Conservation (phyloP, 345 rosid species). For the Citrus unshiu region DNA sequence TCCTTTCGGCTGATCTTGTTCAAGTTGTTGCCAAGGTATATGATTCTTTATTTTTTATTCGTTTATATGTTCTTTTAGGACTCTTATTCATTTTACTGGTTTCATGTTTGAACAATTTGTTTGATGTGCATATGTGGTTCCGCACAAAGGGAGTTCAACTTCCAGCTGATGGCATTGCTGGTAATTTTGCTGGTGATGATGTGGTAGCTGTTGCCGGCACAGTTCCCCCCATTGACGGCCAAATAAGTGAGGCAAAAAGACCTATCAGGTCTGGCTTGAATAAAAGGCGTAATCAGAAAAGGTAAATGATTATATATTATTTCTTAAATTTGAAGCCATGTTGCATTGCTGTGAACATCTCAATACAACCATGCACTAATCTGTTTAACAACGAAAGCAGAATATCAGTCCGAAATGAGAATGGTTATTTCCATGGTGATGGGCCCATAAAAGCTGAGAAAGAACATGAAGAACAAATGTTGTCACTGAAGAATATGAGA, state of each 20-base stretch:
- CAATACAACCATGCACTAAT: slow-evolving; percentile 2
- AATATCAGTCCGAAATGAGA: slow-evolving; percentile 30
- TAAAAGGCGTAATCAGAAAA: slow-evolving; percentile 34
- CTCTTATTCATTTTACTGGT: slow-evolving; percentile 5
- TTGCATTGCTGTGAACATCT: not conserved
- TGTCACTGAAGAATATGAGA: slow-evolving; percentile 14
- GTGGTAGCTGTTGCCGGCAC: slow-evolving; percentile 39
- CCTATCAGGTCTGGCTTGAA: slow-evolving; percentile 18
- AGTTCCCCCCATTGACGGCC: slow-evolving; percentile 24
- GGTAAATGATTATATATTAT: slow-evolving; percentile 29
- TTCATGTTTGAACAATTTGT: slow-evolving; percentile 6
- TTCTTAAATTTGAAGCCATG: not conserved
- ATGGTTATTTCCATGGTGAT: slow-evolving; percentile 22
- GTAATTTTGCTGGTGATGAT: slow-evolving; percentile 33
- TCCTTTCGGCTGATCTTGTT: slow-evolving; percentile 64
- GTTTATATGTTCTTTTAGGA: not conserved
- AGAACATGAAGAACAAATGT: slow-evolving; percentile 29
- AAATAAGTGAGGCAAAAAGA: slow-evolving; percentile 19
- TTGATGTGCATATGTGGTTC: slow-evolving; percentile 3
- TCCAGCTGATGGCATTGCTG: slow-evolving; percentile 43
- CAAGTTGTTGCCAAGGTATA: slow-evolving; percentile 81
- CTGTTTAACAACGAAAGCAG: slow-evolving; percentile 25
- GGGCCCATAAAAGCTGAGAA: slow-evolving; percentile 25
- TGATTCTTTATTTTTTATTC: not conserved
- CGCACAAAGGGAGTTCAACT: slow-evolving; percentile 53